These are phyloP conservation scores for Herpomyces periplanetae DNA, from an alignment of 2,329 filamentous ascomycete genomes.

Conservation along the genomic window DNA sequence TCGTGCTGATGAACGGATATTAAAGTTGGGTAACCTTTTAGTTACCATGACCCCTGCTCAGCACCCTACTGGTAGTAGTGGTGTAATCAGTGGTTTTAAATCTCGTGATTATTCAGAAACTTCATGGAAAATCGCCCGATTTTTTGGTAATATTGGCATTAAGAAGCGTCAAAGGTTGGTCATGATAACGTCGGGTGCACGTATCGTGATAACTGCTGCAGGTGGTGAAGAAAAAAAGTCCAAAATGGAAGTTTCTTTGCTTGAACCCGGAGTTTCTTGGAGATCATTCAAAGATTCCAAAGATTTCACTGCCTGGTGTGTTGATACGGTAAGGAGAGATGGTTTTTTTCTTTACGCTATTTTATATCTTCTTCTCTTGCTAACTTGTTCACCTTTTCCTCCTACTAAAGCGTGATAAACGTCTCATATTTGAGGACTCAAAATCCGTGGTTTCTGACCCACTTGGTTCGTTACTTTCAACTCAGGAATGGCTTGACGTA, in stretches of 20 bases:
- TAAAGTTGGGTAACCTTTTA: slow-evolving; percentile 66
- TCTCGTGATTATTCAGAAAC: too few relatives aligned
- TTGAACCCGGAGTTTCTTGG: slow-evolving; percentile 34
- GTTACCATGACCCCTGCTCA: slow-evolving; percentile 40
- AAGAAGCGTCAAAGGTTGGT: slow-evolving; percentile 80
- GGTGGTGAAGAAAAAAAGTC: slow-evolving; percentile 84
- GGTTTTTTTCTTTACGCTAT: slow-evolving; percentile 6
- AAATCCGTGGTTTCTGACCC: slow-evolving; percentile 25
- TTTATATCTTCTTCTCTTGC: slow-evolving; percentile 2
- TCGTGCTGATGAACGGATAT: slow-evolving; percentile 55
- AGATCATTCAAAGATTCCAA: slow-evolving; percentile 48
- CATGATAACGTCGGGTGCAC: slow-evolving; percentile 66
- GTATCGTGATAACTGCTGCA: slow-evolving; percentile 56
- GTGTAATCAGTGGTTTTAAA: too few relatives aligned
- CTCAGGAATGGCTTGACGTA: slow-evolving; percentile 68
- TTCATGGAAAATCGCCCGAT: slow-evolving; percentile 51
- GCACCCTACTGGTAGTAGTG: slow-evolving; percentile 25
- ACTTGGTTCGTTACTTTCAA: slow-evolving; percentile 22
- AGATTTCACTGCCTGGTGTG: slow-evolving; percentile 48
- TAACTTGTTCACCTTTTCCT: slow-evolving; percentile 1
- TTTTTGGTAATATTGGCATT: slow-evolving; percentile 58
- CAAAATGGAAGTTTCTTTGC: slow-evolving; percentile 60
- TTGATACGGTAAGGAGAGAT: slow-evolving; percentile 85
- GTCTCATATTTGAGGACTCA: slow-evolving; percentile 73
- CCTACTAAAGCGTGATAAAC: slow-evolving; percentile 28